Base-by-base conservation (phyloP, 441 rosid species). In the Macaranga tanarius region DNA sequence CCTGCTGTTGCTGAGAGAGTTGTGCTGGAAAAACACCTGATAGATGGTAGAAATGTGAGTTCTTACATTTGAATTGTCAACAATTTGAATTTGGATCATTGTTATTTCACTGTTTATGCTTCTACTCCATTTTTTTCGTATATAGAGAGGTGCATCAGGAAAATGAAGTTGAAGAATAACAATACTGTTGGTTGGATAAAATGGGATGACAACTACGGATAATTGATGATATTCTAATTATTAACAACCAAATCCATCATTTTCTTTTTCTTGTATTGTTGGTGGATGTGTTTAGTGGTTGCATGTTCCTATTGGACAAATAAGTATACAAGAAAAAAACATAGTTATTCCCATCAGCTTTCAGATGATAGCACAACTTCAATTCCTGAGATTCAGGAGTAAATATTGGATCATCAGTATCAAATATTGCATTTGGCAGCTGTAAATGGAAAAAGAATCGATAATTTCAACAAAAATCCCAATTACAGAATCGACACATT, bases 41-140 rank as follows among this genome's bases (percentile, higher is more conserved):
- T 95, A 42, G 98, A 95, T 85, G 98, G 99, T 5, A 87, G 98
- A 80, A 85, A 86, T 90, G 99, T 90, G 72, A 82, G 85, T 73
- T 34, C 44, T 54, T 26, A 59, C n/a, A 71, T 66, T 40, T 55
- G 26, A 42, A 40, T 34, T 90, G 31, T 66, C 11, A 10, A 20
- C 42, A 42, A 7, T 47, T 12, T 38, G 20, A 31, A 17, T 26
- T 20, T 16, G 12, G 42, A 42, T 42, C 20, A 59, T 16, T 34
- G 62, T n/a, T 31, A 55, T 73, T 72, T 72, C 45, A 69, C 52
- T 56, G 63, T 47, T 17, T 71, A 68, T 66, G 38, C 54, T 48
- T 75, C 54, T 77, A 64, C 72, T 75, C 71, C 69, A 50, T 45
- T 58, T 19, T 12, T 38, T 26, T 0, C 67, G 20, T 22, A 2